These are phyloP conservation scores for Candida freyschussii DNA, from an alignment of 1,139 yeast species.

Conservation along the genomic window DNA sequence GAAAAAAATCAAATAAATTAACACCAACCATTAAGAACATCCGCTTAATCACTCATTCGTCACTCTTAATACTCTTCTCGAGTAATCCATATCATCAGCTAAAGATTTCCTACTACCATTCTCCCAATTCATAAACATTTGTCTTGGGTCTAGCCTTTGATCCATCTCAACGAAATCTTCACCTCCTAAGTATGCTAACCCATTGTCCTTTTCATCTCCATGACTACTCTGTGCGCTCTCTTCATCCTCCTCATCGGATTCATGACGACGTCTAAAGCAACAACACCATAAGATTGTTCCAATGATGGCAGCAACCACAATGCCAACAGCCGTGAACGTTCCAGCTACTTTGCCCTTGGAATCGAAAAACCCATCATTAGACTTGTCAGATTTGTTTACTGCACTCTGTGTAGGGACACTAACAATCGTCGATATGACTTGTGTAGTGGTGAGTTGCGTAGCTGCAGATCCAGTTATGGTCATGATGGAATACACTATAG, in stretches of 20 bases:
- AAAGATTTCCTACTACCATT: constrained; percentile 58
- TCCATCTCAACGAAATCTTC: constrained; percentile 50
- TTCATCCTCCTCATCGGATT: constrained; percentile 27
- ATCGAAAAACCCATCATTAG: constrained; percentile 27
- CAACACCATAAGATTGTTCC: constrained; percentile 24
- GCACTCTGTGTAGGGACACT: constrained; percentile 10
- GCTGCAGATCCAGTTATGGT: constrained; percentile 28
- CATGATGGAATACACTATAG: constrained; percentile 26
- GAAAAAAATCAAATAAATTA: no score
- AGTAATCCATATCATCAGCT: constrained; percentile 71
- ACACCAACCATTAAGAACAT: constrained; percentile 1
- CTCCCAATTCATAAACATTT: constrained; percentile 46
- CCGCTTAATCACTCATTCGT: constrained; percentile 43
- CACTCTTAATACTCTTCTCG: constrained; percentile 62
- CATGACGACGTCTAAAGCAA: constrained; percentile 19
- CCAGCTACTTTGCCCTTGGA: constrained; percentile 37
- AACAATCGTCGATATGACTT: constrained; percentile 26
- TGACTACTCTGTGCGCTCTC: constrained; percentile 9
- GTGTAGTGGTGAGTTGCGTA: constrained; percentile 24
- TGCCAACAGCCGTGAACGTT: constrained; percentile 34
- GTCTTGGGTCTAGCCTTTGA: constrained; percentile 62
- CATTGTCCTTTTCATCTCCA: constrained; percentile 10
- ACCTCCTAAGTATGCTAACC: constrained; percentile 6
- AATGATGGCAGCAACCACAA: constrained; percentile 25
- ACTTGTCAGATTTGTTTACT: constrained; percentile 5